Evolutionary conservation across 306 rosid species (phyloP), one percentile per base, ranked within the genome.

Genomic region (Ziziphus jujuba): DNA sequence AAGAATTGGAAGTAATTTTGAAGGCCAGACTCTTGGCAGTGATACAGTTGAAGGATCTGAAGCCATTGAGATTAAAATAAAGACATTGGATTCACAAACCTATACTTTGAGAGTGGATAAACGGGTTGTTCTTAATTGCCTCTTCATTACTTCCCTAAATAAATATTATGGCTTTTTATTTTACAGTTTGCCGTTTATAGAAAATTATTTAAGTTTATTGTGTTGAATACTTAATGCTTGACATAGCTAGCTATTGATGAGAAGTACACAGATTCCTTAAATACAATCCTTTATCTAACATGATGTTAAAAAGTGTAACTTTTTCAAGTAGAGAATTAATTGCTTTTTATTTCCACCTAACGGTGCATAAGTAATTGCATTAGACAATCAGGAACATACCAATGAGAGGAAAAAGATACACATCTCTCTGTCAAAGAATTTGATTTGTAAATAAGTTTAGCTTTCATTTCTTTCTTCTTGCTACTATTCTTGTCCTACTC

Each of bases 41-140:
- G 74, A 49, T 79, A 80, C 44, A 61, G 71, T 75, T 61, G 97
- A 67, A 78, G 82, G 79, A 72, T 76, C 91, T 75, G 97, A 86
- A 79, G 43, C 99, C 17, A 91, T 95, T 64, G 96, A 95, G 87
- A 95, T 95, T 65, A 95, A 95, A 79, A 79, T 95, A 55, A 95
- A 88, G 77, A 95, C 97, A 65, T 78, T 95, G 87, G 97, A 95
- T 77, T 87, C 96, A 67, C 96, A 88, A 76, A 95, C 87, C 11
- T 85, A 90, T 82, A 87, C 96, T 76, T 84, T 95, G 69, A 87
- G 81, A 85, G 99, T 95, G 79, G 99, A 95, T 85, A 95, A 90
- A 50, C 95, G 90, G 96, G 99, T 92, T 49, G 59, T 52, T 45
- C 70, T 70, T 12, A 40, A 66, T 33, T 65, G 23, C 58, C 25